These are phyloP conservation scores for Psilocybe azurescens DNA, from an alignment of 768 basidiomycete genomes.

Conservation along the genomic window DNA sequence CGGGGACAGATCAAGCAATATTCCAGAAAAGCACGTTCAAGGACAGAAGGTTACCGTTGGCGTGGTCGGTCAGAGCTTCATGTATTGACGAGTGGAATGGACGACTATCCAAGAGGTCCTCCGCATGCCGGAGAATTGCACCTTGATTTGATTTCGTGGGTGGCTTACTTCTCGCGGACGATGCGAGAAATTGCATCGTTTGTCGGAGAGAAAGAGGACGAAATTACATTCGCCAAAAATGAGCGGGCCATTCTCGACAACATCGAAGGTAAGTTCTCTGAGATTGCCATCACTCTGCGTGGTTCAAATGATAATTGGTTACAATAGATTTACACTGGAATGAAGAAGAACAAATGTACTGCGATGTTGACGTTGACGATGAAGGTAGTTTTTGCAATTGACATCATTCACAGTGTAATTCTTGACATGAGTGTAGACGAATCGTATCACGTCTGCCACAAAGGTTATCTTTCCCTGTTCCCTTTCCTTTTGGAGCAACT, in stretches of 20 bases:
- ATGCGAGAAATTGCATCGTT: constrained; percentile 92
- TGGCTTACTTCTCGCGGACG: constrained; percentile 93
- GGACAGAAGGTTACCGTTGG: constrained; percentile 93
- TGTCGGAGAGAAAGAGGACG: constrained; percentile 86
- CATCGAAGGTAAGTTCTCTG: constrained; percentile 68
- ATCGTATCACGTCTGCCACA: constrained; percentile 88
- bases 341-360: constrained; percentile 90
- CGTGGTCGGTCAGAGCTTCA: constrained; percentile 86
- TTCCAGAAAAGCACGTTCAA: constrained; percentile 80
- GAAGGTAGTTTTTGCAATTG: constrained; percentile 60
- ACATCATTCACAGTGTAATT: neutral
- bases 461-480: constrained; percentile 93
- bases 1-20: constrained; percentile 94
- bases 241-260: constrained; percentile 85
- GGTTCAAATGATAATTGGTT: neutral
- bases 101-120: constrained; percentile 92
- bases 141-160: constrained; percentile 93
- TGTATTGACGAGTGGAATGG: constrained; percentile 94
- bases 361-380: constrained; percentile 83
- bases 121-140: constrained; percentile 93
- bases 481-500: constrained; percentile 88
- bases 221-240: constrained; percentile 72
- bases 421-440: constrained; percentile 63
- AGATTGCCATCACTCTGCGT: neutral
- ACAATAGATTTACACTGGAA: constrained; percentile 89